Base-by-base conservation (phyloP, 176 grass and related monocot species). In the Coix lacrymajobi region DNA sequence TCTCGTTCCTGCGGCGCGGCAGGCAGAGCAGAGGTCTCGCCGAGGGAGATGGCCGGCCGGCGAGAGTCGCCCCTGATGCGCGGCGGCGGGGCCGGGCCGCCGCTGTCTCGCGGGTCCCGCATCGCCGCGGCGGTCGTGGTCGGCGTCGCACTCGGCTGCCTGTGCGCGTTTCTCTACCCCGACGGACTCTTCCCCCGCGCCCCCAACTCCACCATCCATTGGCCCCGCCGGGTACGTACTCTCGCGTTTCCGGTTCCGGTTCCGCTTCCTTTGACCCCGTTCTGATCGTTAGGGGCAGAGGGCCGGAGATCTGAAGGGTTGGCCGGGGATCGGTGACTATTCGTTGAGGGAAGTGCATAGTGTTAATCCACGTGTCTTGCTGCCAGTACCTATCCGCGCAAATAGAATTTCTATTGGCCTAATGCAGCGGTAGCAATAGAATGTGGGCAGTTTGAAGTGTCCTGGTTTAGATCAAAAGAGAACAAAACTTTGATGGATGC, bases 101-200 rank as follows among this genome's bases (percentile, higher is more conserved):
- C 72, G 87, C 87, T 84, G 62, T 99, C 89, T 1, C 96, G 96
- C 9, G 93, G 87, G 83, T 87, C 93, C 57, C 91, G 87, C 54
- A 94, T 99, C 91, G 89, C 89, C 56, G 84, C 85, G 4, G 96
- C 93, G 37, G 87, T 96, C 13, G 85, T 71, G 64, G 58, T 99
- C 19, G 96, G 96, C 56, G 70, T 99, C 85, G 32, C 92, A 41
- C 76, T 99, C 62, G 93, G 93, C 20, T 93, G 93, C 81, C 44
- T 96, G 37, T 93, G 85, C 76, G 96, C 93, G 8, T 99, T 94
- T 66, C 70, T 99, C 89, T 96, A 93, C 79, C 96, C 96, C 34
- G 91, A 94, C 28, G 96, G 96, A n/a, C 78, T 99, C 82, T 54
- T 99, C 81, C 67, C 85, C 60, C 76, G 63, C 38, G 90, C 84